These are phyloP conservation scores for Dactylellina cionopaga DNA, from an alignment of 2,329 filamentous ascomycete species.

Conservation along the genomic window DNA sequence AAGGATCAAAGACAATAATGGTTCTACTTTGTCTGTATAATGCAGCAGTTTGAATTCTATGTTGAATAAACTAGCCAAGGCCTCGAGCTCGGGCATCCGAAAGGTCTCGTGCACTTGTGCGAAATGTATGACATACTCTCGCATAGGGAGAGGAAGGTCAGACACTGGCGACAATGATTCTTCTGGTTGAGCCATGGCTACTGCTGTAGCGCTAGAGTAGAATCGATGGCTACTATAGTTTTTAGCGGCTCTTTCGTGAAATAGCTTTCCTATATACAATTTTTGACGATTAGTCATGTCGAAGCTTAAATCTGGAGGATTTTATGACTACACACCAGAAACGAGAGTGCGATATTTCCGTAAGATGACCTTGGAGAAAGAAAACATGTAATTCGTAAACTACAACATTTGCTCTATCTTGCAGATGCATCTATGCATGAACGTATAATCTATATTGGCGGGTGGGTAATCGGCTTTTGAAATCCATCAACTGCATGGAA, in stretches of 20 bases:
- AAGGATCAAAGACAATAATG: conserved; percentile 24
- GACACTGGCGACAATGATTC: conserved; percentile 23
- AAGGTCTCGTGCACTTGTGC: conserved; percentile 92
- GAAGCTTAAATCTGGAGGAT: background rate
- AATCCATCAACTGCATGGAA: background rate
- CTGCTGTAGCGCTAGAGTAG: background rate
- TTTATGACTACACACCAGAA: background rate
- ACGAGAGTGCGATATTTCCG: background rate
- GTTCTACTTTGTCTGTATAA: conserved; percentile 75
- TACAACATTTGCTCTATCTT: conserved; percentile 7
- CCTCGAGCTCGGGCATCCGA: conserved; percentile 81
- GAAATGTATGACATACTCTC: conserved; percentile 88
- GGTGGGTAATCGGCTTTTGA: too few relatives aligned
- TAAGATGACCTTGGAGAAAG: background rate
- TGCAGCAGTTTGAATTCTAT: conserved; percentile 77
- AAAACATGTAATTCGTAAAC: conserved; percentile 21
- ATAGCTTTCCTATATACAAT: conserved; percentile 5
- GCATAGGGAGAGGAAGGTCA: conserved; percentile 24
- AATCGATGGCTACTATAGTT: background rate
- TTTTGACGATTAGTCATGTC: conserved; percentile 16
- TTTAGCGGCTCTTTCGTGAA: background rate
- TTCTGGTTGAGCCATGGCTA: background rate
- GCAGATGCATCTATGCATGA: background rate
- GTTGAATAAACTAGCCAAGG: conserved; percentile 75
- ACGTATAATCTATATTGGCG: background rate